phyloP scores from a whole-genome alignment of 2,329 filamentous ascomycete genomes.

The Botrytis tulipae region DNA sequence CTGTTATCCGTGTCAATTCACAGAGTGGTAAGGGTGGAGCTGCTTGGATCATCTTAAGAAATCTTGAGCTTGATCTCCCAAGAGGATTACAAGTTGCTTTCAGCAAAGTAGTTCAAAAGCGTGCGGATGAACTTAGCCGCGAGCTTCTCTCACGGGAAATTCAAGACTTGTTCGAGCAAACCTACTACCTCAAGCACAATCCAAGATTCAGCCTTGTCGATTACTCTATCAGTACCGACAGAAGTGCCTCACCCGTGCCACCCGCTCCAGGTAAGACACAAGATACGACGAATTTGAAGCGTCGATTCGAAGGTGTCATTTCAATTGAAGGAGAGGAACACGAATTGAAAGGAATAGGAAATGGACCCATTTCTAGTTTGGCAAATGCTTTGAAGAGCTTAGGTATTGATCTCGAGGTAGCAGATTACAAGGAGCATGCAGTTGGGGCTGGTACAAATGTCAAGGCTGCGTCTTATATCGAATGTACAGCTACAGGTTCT shows the following conservation, averaged over 20 bases:
- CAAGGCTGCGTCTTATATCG: slow-evolving; percentile 94
- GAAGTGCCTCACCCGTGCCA: slow-evolving; percentile 71
- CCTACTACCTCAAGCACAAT: slow-evolving; percentile 81
- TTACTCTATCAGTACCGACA: slow-evolving; percentile 86
- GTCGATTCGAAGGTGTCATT: slow-evolving; percentile 82
- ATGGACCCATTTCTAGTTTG: slow-evolving; percentile 86
- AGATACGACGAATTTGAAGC: slow-evolving; percentile 73
- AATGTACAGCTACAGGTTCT: slow-evolving; percentile 70
- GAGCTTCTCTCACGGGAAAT: slow-evolving; percentile 86
- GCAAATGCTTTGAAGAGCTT: slow-evolving; percentile 76
- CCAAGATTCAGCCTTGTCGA: slow-evolving; percentile 84
- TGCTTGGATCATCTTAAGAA: slow-evolving; percentile 88
- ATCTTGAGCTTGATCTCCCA: slow-evolving; percentile 87
- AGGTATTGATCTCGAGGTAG: slow-evolving; percentile 84
- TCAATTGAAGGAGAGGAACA: slow-evolving; percentile 79
- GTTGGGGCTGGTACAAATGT: slow-evolving; percentile 78
- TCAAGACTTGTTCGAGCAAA: slow-evolving; percentile 79
- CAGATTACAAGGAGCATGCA: slow-evolving; percentile 95
- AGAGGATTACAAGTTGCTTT: slow-evolving; percentile 91
- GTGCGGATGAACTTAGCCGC: slow-evolving; percentile 75
- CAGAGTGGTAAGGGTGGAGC: slow-evolving; percentile 93
- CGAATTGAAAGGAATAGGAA: slow-evolving; percentile 75
- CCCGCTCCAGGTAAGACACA: slow-evolving; percentile 67
- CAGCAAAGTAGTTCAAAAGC: slow-evolving; percentile 72
- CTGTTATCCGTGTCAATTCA: slow-evolving; percentile 95